A percentile compares a stretch with the other conserved stretches of the same genome.
Evolutionary conservation across 1,284 basidiomycete species (phyloP).

Genomic region (Malassezia arunalokei): DNA sequence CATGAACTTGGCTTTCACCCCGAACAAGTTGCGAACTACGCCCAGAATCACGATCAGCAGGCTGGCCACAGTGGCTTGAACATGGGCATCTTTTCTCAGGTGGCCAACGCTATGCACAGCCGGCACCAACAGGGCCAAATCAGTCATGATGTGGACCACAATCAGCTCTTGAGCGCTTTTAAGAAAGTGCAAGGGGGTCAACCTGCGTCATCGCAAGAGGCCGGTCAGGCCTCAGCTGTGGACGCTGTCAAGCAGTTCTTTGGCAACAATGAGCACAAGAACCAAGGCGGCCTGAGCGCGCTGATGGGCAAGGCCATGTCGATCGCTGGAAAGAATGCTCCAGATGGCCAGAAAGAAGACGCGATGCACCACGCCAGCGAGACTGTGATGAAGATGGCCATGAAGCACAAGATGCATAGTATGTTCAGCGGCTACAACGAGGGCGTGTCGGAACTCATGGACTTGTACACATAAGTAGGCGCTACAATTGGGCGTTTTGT

Average conservation of each 20-base stretch:
- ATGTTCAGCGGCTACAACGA: constrained; percentile 2
- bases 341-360: constrained; percentile 3
- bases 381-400: constrained; percentile 14
- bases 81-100: constrained; percentile 4
- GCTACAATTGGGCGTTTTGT: too few relatives aligned
- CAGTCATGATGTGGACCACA: constrained; percentile 6
- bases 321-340: background rate
- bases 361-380: constrained; percentile 15
- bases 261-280: constrained; percentile 1
- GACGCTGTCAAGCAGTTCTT: constrained; percentile 8
- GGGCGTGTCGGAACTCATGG: constrained; percentile 1
- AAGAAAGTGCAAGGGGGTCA: constrained; percentile 3
- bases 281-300: background rate
- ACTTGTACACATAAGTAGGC: background rate
- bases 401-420: constrained; percentile 16
- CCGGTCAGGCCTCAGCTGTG: constrained; percentile 12
- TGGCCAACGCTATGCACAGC: constrained; percentile 2
- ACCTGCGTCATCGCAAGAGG: constrained; percentile 3
- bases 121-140: constrained; percentile 8
- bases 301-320: constrained; percentile 14
- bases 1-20: background rate
- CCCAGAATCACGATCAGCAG: background rate
- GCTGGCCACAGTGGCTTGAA: background rate
- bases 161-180: constrained; percentile 7
- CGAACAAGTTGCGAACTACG: background rate